These are phyloP conservation scores for Inga leiocalycina DNA, from an alignment of 306 rosid species.

Conservation along the genomic window DNA sequence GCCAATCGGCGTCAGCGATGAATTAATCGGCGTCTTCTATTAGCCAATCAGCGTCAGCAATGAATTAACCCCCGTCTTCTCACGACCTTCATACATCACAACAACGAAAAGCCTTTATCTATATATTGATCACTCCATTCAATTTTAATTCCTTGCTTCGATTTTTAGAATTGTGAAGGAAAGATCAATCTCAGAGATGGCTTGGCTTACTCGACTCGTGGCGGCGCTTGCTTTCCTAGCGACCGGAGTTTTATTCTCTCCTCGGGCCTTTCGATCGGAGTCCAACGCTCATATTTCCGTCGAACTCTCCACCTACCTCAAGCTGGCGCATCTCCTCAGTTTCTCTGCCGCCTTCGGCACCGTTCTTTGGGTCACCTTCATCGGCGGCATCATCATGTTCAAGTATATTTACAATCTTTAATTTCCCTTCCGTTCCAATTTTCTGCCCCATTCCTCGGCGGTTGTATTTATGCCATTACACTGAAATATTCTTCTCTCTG, in stretches of 20 bases:
- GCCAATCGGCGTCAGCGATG: background rate
- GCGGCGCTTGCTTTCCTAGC: slow-evolving; percentile 82
- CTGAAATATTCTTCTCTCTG: background rate
- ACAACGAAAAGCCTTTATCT: background rate
- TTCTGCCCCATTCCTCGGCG: background rate
- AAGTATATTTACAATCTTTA: slow-evolving; percentile 53
- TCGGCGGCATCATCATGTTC: slow-evolving; percentile 99
- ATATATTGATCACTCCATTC: background rate
- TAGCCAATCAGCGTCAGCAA: background rate
- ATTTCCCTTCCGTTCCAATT: background rate
- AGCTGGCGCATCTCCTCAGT: slow-evolving; percentile 83
- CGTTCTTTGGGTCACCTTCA: slow-evolving; percentile 96
- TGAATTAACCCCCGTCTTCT: background rate
- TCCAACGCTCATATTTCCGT: slow-evolving; percentile 50
- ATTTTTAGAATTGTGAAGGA: no score
- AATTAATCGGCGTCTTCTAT: background rate
- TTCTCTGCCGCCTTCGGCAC: slow-evolving; percentile 94
- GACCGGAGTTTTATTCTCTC: slow-evolving; percentile 83
- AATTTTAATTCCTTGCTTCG: background rate
- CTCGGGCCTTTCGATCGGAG: slow-evolving; percentile 78
- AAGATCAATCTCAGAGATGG: slow-evolving; percentile 49
- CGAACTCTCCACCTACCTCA: slow-evolving; percentile 63
- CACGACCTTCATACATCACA: background rate
- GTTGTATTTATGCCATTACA: background rate
- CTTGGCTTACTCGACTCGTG: slow-evolving; percentile 72